A percentile compares a stretch with the other conserved stretches of the same genome.
Evolutionary conservation across 345 rosid genomes (phyloP).

Genomic region (Arabidopsis arenosa): DNA sequence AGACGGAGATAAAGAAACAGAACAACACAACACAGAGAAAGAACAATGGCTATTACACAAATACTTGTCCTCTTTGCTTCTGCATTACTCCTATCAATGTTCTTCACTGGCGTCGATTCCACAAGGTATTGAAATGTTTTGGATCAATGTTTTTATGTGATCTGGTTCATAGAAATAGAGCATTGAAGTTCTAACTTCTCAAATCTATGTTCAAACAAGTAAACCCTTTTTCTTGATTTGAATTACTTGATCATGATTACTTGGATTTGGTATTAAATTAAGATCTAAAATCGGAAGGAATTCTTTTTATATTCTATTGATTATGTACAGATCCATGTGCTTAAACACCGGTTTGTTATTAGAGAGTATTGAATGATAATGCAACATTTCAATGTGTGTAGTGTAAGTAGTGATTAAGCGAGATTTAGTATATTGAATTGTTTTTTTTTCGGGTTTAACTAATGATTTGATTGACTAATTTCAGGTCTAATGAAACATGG

Average conservation of each 20-base stretch:
- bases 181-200: slow-evolving; percentile 17
- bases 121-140: slow-evolving; percentile 37
- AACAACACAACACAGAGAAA: not conserved
- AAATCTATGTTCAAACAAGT: slow-evolving; percentile 1
- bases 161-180: slow-evolving; percentile 25
- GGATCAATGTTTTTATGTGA: slow-evolving; percentile 1
- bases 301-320: not conserved
- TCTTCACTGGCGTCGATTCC: slow-evolving; percentile 51
- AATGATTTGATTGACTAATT: not conserved
- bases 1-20: slow-evolving; percentile 22
- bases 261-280: slow-evolving; percentile 10
- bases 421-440: slow-evolving; percentile 7
- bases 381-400: slow-evolving; percentile 12
- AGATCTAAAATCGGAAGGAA: slow-evolving; percentile 10
- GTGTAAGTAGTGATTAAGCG: not conserved
- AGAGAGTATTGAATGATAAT: not conserved
- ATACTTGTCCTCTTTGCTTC: slow-evolving; percentile 42
- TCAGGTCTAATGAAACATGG: slow-evolving; percentile 60
- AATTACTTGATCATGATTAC: slow-evolving; percentile 15
- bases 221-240: slow-evolving; percentile 1
- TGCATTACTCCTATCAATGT: slow-evolving; percentile 50
- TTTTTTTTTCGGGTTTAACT: not conserved
- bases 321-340: not conserved
- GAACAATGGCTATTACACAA: slow-evolving; percentile 49
- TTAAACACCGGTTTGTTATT: not conserved